Percentiles rank a stretch among this genome's conserved stretches.
Conservation (phyloP, 176 grass and related monocot species). For the Eleusine coracana region DNA sequence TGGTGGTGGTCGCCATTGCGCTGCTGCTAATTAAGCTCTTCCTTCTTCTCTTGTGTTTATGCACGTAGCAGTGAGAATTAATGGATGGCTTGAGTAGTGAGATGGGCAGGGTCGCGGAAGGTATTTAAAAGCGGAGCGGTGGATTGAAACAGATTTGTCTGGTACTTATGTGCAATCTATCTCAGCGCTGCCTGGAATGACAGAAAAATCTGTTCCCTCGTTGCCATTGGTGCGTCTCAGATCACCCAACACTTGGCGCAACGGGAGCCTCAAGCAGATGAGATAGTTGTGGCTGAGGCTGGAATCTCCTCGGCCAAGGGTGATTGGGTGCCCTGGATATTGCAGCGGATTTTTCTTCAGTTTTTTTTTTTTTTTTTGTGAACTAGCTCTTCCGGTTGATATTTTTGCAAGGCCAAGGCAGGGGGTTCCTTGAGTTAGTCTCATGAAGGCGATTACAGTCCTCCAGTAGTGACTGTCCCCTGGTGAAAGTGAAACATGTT, state of each 20-base stretch:
- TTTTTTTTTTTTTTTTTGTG: background rate
- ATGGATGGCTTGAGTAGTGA: slow-evolving; percentile 31
- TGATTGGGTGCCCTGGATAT: slow-evolving; percentile 37
- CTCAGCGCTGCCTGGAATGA: background rate
- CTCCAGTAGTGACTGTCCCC: background rate
- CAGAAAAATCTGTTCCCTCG: slow-evolving; percentile 26
- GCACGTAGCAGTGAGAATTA: background rate
- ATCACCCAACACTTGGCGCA: background rate
- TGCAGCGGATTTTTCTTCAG: slow-evolving; percentile 34
- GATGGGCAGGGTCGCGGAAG: background rate
- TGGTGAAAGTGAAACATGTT: background rate
- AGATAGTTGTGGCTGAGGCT: slow-evolving; percentile 17
- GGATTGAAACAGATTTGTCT: background rate
- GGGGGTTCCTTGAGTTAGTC: too few species aligned
- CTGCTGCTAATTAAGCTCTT: background rate
- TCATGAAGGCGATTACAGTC: background rate
- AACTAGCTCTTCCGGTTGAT: background rate
- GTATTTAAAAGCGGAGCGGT: slow-evolving; percentile 9
- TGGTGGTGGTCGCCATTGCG: slow-evolving; percentile 52
- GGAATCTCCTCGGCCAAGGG: background rate
- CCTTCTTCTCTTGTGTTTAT: background rate
- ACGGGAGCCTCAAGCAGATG: background rate
- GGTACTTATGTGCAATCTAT: background rate
- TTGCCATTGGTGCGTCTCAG: slow-evolving; percentile 39
- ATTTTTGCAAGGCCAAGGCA: background rate